These are phyloP conservation scores for Talaromyces ruber DNA, from an alignment of 495 filamentous ascomycete genomes.

Conservation along the genomic window DNA sequence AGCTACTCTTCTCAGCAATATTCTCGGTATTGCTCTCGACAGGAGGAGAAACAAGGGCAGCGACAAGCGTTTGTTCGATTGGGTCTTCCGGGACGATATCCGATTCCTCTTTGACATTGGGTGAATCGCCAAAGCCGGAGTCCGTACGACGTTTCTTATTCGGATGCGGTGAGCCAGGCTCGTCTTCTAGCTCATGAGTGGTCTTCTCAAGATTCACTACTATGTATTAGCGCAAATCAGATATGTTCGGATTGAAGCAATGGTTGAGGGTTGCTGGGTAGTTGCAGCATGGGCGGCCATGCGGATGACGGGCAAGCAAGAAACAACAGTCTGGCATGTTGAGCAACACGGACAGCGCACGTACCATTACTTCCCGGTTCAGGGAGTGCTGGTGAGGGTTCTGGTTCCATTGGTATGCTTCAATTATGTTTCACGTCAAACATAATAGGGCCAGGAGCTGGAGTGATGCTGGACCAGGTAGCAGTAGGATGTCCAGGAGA, in stretches of 20 bases:
- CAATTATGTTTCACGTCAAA: slow-evolving; percentile 20
- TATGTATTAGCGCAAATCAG: not conserved
- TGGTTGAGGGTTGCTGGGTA: not conserved
- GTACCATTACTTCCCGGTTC: slow-evolving; percentile 29
- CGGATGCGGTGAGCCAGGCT: slow-evolving; percentile 25
- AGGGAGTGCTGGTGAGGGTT: slow-evolving; percentile 19
- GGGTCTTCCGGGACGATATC: slow-evolving; percentile 25
- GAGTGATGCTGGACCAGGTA: slow-evolving; percentile 11
- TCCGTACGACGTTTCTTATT: slow-evolving; percentile 36
- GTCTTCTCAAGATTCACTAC: slow-evolving; percentile 19
- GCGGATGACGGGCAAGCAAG: not conserved
- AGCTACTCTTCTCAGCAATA: not conserved
- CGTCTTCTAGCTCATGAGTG: slow-evolving; percentile 24
- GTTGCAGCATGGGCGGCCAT: not conserved
- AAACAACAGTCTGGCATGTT: not conserved
- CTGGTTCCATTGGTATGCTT: slow-evolving; percentile 23
- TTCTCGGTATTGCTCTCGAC: not conserved
- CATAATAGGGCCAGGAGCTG: slow-evolving; percentile 17
- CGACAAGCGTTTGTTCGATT: slow-evolving; percentile 36
- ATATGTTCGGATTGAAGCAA: not conserved
- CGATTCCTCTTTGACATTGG: slow-evolving; percentile 12
- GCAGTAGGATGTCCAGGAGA: slow-evolving; percentile 31
- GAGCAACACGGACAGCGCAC: slow-evolving; percentile 9
- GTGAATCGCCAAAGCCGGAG: slow-evolving; percentile 18
- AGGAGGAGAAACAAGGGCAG: slow-evolving; percentile 15